Base-by-base conservation (phyloP, 169 alveolate species). In the Eimeria maxima region DNA sequence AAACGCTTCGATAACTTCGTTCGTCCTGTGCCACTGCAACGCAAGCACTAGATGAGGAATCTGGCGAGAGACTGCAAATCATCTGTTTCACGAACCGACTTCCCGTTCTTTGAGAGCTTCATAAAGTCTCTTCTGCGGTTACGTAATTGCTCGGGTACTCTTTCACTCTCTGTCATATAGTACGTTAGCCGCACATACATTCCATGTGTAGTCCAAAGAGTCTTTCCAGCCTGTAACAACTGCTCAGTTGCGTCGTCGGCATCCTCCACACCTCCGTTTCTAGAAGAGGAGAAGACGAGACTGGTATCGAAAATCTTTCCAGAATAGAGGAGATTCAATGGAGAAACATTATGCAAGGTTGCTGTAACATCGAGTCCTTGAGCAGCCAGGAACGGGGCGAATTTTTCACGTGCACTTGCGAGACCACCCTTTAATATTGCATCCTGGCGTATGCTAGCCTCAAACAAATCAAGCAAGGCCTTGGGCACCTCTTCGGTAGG, bases 21-120 rank as follows among this genome's bases (percentile, higher is more conserved):
- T 22, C 42, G 74, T n/a, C 33, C 11, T 24, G 16, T 65, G 74
- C 38, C 74, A 13, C 22, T 6, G 3, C 33, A 65, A 65, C 22
- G 38, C 6, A 65, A 16, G 74, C 74, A 13, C 74, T 65, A 65
- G 38, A 65, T 33, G 38, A 65, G 74, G 74, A 65, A 65, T 24
- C 74, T 65, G 74, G n/a, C 42, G 74, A 65, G 22, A 65, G 74
- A 65, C n/a, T 65, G 42, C 38, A 65, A 65, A 65, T 65, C 74
- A 20, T 65, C 74, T 14, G 16, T 10, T 6, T 65, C 38, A 24
- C 74, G 74, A 3, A 4, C 14, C 5, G 3, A 1, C 6, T 65
- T 65, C 14, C 38, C 74, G 33, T 13, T 16, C 74, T 65, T n/a
- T 7, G 6, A 24, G 16, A 24, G 6, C 42, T 7, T 6, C 74